Percentiles rank a stretch among this genome's conserved stretches.
Evolutionary conservation across 2,329 filamentous ascomycete species (phyloP).

Genomic region (Pseudocercospora crystallina): DNA sequence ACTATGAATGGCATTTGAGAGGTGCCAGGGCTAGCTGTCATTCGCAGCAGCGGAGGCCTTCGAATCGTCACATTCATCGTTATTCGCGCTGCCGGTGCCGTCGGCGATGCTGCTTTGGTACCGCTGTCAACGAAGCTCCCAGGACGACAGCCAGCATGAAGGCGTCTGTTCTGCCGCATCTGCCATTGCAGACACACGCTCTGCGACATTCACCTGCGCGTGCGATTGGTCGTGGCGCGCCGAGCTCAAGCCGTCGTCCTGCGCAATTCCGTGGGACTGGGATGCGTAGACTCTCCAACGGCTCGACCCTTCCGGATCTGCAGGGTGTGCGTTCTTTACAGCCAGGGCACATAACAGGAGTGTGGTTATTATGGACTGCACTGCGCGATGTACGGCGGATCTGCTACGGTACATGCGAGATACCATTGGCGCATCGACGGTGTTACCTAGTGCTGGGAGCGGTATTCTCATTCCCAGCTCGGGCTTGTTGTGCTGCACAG

Average conservation of each 20-base stretch:
- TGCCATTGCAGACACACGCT: conserved; percentile 5
- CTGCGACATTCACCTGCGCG: conserved; percentile 5
- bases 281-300: conserved; percentile 18
- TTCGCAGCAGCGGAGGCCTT: too few species aligned
- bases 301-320: conserved; percentile 26
- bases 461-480: conserved; percentile 19
- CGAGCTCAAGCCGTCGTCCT: conserved; percentile 23
- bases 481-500: conserved; percentile 8
- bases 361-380: conserved; percentile 1
- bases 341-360: neutral
- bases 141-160: too few species aligned
- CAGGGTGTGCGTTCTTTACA: conserved; percentile 13
- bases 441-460: neutral
- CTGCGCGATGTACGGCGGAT: neutral
- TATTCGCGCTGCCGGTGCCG: neutral
- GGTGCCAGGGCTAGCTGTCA: too few species aligned
- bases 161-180: neutral
- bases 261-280: conserved; percentile 22
- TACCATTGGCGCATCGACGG: neutral
- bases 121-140: neutral
- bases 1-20: too few species aligned
- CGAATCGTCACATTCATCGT: neutral
- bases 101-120: neutral
- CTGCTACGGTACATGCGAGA: conserved; percentile 5
- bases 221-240: conserved; percentile 21